Evolutionary conservation across 1,284 basidiomycete genomes (phyloP), one percentile per base, ranked within the genome.

Genomic region (Salmacisia buchloeana): DNA sequence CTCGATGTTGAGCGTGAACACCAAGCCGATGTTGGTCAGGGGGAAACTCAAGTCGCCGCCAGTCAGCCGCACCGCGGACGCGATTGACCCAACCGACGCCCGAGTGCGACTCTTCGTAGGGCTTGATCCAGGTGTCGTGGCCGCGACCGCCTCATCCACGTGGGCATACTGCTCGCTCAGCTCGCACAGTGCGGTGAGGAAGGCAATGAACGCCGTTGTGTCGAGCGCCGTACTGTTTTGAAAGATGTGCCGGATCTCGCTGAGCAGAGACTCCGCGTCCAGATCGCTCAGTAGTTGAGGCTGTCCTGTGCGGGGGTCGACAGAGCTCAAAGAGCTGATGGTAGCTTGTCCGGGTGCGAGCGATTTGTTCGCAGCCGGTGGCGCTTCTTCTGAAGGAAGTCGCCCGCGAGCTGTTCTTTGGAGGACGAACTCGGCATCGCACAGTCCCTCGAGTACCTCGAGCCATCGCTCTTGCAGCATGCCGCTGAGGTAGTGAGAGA

Each of bases 391-490:
- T 10, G 56, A 58, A 3, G 5, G 36, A 6, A 34, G 25, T 21
- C 23, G 15, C 25, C 56, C 21, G 31, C 29, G 5, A 31, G 38
- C 38, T 12, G 49, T 54, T 27, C 41, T 36, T 29, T 58, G 63
- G 18, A 67, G 23, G n/a, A 67, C 56, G 45, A 52, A 65, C 31
- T 64, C 63, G 2, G 75, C 77, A 36, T 65, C 64, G 36, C 70
- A 72, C 3, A 77, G 52, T 2, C 68, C 68, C 54, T 96, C 92
- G 54, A 98, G 84, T 6, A 97, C 86, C 52, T 89, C 85, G 76
- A 91, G 92, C 94, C 94, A 98, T 67, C 89, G 91, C 39, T 86
- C 84, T 10, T 88, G 92, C 0, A 97, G 84, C 61, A 87, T 89
- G 0, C 89, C 89, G 0, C 90, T 90, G 2, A 97, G 85, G 74